Evolutionary conservation across 345 rosid species (phyloP).

Genomic region (Salix dunnii): DNA sequence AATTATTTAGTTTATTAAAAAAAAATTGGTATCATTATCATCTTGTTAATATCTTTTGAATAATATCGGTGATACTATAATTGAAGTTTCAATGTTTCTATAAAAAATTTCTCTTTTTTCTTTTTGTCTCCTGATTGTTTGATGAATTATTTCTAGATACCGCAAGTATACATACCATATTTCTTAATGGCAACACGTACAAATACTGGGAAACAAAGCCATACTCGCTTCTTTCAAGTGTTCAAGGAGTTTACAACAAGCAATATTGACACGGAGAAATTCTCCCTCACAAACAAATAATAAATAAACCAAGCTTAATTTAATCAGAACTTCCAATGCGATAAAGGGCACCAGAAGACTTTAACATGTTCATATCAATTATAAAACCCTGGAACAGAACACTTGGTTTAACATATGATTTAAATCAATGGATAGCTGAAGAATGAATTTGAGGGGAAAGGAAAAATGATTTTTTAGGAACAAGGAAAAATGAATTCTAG

Average conservation of each 20-base stretch:
- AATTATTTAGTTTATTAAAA: too few relatives aligned
- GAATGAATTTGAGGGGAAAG: neutral
- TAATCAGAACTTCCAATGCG: neutral
- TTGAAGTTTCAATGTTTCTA: too few relatives aligned
- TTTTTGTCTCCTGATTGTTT: too few relatives aligned
- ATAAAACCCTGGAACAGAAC: slow-evolving; percentile 8
- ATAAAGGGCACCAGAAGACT: slow-evolving; percentile 8
- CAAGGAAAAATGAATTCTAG: neutral
- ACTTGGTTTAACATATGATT: slow-evolving; percentile 4
- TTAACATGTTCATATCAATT: neutral
- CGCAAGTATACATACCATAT: too few relatives aligned
- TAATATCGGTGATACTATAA: too few relatives aligned
- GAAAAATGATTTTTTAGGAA: neutral
- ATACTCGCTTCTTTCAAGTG: neutral
- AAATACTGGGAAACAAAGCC: neutral
- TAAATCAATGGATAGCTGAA: slow-evolving; percentile 1
- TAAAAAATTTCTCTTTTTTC: too few relatives aligned
- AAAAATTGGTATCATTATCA: too few relatives aligned
- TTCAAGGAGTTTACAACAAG: neutral
- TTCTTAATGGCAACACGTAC: neutral
- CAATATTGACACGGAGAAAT: neutral
- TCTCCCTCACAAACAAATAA: neutral
- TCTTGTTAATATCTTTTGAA: too few relatives aligned
- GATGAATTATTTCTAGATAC: too few relatives aligned
- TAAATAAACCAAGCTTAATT: slow-evolving; percentile 1